Evolutionary conservation across 192 early-diverging fungal genomes (phyloP).

Genomic region (Neocallimastix lanati): DNA sequence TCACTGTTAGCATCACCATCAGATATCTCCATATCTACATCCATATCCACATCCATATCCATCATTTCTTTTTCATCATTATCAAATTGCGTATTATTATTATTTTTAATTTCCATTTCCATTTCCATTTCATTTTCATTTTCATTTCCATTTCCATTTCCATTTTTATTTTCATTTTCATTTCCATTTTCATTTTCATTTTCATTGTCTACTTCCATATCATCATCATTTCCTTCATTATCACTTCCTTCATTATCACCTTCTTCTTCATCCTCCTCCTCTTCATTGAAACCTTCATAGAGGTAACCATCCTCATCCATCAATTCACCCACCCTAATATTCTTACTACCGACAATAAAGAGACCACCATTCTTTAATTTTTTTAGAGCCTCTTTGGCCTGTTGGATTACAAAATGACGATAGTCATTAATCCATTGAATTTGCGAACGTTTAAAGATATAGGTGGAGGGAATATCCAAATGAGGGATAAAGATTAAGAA

Average conservation of each 20-base stretch:
- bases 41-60: neutral
- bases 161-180: too few relatives aligned
- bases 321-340: conserved; percentile 6
- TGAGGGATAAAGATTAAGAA: conserved; percentile 14
- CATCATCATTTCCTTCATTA: too few relatives aligned
- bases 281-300: neutral
- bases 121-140: too few relatives aligned
- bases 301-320: neutral
- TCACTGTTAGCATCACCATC: neutral
- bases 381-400: conserved; percentile 6
- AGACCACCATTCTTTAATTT: conserved; percentile 9
- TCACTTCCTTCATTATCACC: neutral
- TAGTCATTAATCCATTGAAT: conserved; percentile 10
- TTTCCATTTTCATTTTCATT: too few relatives aligned
- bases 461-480: conserved; percentile 11
- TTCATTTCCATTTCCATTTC: too few relatives aligned
- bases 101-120: too few relatives aligned
- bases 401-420: conserved; percentile 7
- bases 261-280: neutral
- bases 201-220: too few relatives aligned
- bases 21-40: neutral
- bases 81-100: too few relatives aligned
- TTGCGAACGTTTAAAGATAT: neutral
- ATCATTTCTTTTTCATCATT: too few relatives aligned
- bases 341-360: conserved; percentile 14